Conservation (phyloP, 306 rosid genomes). For the Begonia peltatifolia region DNA sequence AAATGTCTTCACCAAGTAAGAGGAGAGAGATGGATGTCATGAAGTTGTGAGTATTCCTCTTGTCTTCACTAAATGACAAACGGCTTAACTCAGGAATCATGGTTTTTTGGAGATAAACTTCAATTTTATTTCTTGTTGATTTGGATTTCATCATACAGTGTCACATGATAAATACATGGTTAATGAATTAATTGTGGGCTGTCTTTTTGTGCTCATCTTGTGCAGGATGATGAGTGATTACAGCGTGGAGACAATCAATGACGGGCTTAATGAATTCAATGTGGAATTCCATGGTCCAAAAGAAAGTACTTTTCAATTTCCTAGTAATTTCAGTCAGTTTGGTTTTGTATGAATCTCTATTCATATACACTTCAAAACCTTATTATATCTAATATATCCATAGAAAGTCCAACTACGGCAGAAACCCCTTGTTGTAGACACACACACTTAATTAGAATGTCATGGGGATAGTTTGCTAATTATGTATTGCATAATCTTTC, state of each 20-base stretch:
- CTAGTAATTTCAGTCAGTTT: no score
- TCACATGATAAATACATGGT: constrained; percentile 4
- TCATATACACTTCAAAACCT: no score
- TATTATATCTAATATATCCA: no score
- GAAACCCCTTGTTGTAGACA: no score
- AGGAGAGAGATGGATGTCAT: constrained; percentile 99
- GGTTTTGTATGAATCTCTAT: no score
- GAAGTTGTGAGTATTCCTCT: constrained; percentile 59
- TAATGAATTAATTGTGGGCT: constrained; percentile 2
- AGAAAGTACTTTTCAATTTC: constrained; percentile 46
- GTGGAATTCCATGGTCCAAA: constrained; percentile 98
- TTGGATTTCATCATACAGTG: background rate
- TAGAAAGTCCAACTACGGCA: no score
- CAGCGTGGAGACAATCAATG: constrained; percentile 92
- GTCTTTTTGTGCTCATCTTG: constrained; percentile 13
- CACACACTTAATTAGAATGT: no score
- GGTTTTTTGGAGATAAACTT: no score
- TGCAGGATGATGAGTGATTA: constrained; percentile 99
- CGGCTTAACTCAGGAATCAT: no score
- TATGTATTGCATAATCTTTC: no score
- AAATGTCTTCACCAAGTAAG: constrained; percentile 99
- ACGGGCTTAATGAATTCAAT: constrained; percentile 84
- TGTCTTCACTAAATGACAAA: no score
- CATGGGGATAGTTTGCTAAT: no score
- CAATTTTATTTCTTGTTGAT: background rate